Conservation (phyloP, 768 basidiomycete genomes). For the Tremella yokohamensis region DNA sequence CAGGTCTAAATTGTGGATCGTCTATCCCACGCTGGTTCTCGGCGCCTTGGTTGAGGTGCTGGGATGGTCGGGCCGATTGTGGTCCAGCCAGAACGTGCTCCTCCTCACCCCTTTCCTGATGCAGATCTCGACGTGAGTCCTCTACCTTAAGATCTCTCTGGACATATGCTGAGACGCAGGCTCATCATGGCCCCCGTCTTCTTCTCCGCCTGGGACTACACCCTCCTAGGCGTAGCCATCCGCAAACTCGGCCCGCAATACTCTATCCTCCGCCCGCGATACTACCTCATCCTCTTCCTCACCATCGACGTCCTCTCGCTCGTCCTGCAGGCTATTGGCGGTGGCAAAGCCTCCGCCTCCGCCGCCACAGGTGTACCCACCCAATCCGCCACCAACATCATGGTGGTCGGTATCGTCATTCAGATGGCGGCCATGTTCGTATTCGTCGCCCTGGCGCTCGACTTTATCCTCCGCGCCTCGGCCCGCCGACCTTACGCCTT, state of each 20-base stretch:
- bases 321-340: constrained; percentile 48
- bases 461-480: constrained; percentile 40
- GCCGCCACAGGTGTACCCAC: constrained; percentile 32
- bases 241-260: constrained; percentile 35
- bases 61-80: constrained; percentile 45
- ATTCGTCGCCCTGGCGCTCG: constrained; percentile 40
- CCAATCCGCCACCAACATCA: constrained; percentile 46
- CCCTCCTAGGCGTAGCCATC: constrained; percentile 46
- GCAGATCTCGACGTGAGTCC: constrained; percentile 26
- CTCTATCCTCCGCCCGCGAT: constrained; percentile 29
- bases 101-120: constrained; percentile 42
- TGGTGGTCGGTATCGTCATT: constrained; percentile 50
- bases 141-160: not conserved
- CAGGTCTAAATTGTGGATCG: constrained; percentile 46
- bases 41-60: constrained; percentile 41
- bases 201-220: constrained; percentile 48
- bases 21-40: constrained; percentile 43
- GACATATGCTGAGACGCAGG: not conserved
- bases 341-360: constrained; percentile 35
- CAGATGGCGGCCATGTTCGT: constrained; percentile 47
- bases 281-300: constrained; percentile 47
- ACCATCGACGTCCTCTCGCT: constrained; percentile 45
- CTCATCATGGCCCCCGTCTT: constrained; percentile 48
- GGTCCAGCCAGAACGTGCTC: constrained; percentile 37
- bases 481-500: constrained; percentile 10